These are phyloP conservation scores for Agaricus sinodeliciosus DNA, from an alignment of 768 basidiomycete genomes.

Conservation along the genomic window DNA sequence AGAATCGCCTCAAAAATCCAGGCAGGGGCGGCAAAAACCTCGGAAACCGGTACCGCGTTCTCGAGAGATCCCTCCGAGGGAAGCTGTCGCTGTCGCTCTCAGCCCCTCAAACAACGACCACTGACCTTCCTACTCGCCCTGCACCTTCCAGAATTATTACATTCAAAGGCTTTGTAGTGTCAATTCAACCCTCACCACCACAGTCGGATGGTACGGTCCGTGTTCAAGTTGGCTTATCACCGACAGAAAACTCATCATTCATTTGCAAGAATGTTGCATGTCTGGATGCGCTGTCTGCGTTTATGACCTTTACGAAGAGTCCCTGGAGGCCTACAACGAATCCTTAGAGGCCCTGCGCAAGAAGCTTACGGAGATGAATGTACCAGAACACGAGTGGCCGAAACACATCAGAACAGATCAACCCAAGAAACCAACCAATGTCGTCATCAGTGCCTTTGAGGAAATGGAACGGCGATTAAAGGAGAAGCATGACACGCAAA, in stretches of 20 bases:
- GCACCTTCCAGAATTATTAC: slow-evolving; percentile 12
- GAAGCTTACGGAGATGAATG: slow-evolving; percentile 36
- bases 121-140: neutral
- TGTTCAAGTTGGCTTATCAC: neutral
- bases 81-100: neutral
- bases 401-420: slow-evolving; percentile 28
- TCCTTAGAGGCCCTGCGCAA: slow-evolving; percentile 43
- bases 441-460: slow-evolving; percentile 60
- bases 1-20: neutral
- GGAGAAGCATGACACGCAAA: slow-evolving; percentile 34
- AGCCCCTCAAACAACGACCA: too few relatives aligned
- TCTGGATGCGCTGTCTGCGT: slow-evolving; percentile 91
- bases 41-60: neutral
- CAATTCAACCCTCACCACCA: slow-evolving; percentile 55
- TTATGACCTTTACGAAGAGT: slow-evolving; percentile 81
- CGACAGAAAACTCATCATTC: neutral
- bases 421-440: slow-evolving; percentile 21
- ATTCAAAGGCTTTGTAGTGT: slow-evolving; percentile 53
- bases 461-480: slow-evolving; percentile 56
- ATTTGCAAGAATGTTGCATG: slow-evolving; percentile 80
- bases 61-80: slow-evolving; percentile 9
- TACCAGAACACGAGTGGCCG: slow-evolving; percentile 68
- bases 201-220: slow-evolving; percentile 53
- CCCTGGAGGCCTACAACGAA: slow-evolving; percentile 53
- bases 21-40: slow-evolving; percentile 7